A percentile compares a stretch with the other conserved stretches of the same genome.
Evolutionary conservation across 768 basidiomycete genomes (phyloP).

Genomic region (Calocera cornea): DNA sequence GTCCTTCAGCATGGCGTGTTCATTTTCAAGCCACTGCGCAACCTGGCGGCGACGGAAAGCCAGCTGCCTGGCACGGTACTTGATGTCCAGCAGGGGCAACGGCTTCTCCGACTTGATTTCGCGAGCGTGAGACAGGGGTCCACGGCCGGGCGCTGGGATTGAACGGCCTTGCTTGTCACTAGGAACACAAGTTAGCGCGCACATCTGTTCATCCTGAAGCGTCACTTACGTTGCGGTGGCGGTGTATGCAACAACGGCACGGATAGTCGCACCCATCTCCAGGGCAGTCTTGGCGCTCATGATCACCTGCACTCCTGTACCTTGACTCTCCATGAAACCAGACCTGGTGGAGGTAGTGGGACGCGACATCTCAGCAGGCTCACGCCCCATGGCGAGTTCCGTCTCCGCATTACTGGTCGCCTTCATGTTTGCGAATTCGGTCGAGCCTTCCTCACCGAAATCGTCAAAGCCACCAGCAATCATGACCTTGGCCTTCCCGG

Average conservation of each 20-base stretch:
- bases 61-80: constrained; percentile 87
- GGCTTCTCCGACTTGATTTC: constrained; percentile 70
- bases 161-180: constrained; percentile 98
- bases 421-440: constrained; percentile 99
- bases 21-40: constrained; percentile 83
- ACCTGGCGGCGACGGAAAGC: constrained; percentile 92
- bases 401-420: constrained; percentile 94
- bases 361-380: constrained; percentile 97
- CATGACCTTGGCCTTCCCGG: constrained; percentile 98
- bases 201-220: background rate
- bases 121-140: constrained; percentile 77
- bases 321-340: constrained; percentile 97
- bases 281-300: constrained; percentile 96
- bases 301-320: constrained; percentile 90
- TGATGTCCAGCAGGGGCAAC: constrained; percentile 64
- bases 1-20: constrained; percentile 68
- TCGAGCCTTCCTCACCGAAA: constrained; percentile 94
- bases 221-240: constrained; percentile 79
- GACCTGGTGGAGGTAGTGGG: constrained; percentile 92
- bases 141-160: constrained; percentile 90
- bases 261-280: constrained; percentile 85
- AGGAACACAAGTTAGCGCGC: constrained; percentile 10
- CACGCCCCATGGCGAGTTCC: constrained; percentile 97
- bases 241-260: constrained; percentile 86
- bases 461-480: constrained; percentile 98